phyloP scores from a whole-genome alignment of 1,139 yeast species.

The Yamadazyma diddensiae region DNA sequence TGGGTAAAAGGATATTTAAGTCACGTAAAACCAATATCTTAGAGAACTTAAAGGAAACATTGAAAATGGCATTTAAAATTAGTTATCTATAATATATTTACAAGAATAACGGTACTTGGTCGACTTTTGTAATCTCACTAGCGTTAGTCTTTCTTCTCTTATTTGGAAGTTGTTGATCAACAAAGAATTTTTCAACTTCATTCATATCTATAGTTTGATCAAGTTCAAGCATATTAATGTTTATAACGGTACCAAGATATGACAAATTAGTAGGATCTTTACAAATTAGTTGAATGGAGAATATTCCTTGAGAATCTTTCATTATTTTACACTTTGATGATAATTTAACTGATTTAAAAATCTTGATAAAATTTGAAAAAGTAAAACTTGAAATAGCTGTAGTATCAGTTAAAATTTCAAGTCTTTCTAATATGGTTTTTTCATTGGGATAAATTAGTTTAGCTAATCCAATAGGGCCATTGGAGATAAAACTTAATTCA shows the following conservation, averaged over 20 bases:
- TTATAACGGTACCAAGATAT: conserved; percentile 61
- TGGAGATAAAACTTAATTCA: conserved; percentile 55
- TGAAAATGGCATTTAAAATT: conserved; percentile 46
- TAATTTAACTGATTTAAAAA: conserved; percentile 51
- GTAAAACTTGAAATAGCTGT: conserved; percentile 31
- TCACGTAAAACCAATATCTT: conserved; percentile 25
- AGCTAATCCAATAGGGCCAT: conserved; percentile 67
- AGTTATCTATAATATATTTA: conserved; percentile 24
- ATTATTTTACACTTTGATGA: conserved; percentile 60
- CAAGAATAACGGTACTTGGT: conserved; percentile 15
- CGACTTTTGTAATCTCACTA: not conserved
- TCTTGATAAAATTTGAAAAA: conserved; percentile 51
- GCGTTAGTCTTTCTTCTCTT: conserved; percentile 8
- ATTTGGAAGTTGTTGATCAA: conserved; percentile 5
- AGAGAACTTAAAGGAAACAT: conserved; percentile 34
- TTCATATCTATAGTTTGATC: conserved; percentile 10
- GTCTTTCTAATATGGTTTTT: conserved; percentile 55
- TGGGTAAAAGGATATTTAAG: conserved; percentile 22
- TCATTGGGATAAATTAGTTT: conserved; percentile 68
- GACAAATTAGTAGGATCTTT: conserved; percentile 26
- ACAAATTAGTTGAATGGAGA: conserved; percentile 45
- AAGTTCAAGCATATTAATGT: conserved; percentile 56
- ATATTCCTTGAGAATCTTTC: conserved; percentile 55
- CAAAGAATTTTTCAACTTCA: conserved; percentile 7
- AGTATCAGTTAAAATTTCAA: conserved; percentile 19